Evolutionary conservation across 108 stramenopile genomes (phyloP).

Genomic region (Cyclotella sp.): DNA sequence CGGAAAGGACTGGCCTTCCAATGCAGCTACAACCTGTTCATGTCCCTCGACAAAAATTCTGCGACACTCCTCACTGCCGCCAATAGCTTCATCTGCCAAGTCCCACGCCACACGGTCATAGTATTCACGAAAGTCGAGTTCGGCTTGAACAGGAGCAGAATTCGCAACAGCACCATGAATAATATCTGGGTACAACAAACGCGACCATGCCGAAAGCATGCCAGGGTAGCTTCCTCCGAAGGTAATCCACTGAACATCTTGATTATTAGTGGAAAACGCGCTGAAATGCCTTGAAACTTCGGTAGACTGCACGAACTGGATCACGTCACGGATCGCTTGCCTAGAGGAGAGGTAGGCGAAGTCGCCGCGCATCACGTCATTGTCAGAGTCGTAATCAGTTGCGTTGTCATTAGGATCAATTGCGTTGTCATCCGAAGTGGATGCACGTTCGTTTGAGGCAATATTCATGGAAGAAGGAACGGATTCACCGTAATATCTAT

Average conservation of each 20-base stretch:
- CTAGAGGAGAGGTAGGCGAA: constrained; percentile 66
- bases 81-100: constrained; percentile 63
- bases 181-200: constrained; percentile 84
- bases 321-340: constrained; percentile 88
- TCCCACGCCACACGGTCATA: constrained; percentile 75
- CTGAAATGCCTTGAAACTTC: constrained; percentile 28
- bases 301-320: constrained; percentile 61
- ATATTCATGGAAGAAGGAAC: constrained; percentile 49
- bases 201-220: constrained; percentile 80
- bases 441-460: constrained; percentile 1
- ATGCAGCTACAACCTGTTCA: constrained; percentile 49
- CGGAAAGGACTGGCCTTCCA: constrained; percentile 6
- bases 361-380: not conserved
- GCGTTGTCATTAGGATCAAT: not conserved
- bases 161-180: constrained; percentile 81
- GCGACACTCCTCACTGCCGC: constrained; percentile 78
- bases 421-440: not conserved
- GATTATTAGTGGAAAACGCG: not conserved
- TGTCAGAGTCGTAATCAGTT: not conserved
- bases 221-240: constrained; percentile 95
- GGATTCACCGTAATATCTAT: constrained; percentile 90
- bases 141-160: constrained; percentile 84
- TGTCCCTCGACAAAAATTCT: constrained; percentile 73
- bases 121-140: constrained; percentile 84
- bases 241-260: constrained; percentile 65